phyloP scores from a whole-genome alignment of 768 basidiomycete genomes.

The Tricholoma terreum region DNA sequence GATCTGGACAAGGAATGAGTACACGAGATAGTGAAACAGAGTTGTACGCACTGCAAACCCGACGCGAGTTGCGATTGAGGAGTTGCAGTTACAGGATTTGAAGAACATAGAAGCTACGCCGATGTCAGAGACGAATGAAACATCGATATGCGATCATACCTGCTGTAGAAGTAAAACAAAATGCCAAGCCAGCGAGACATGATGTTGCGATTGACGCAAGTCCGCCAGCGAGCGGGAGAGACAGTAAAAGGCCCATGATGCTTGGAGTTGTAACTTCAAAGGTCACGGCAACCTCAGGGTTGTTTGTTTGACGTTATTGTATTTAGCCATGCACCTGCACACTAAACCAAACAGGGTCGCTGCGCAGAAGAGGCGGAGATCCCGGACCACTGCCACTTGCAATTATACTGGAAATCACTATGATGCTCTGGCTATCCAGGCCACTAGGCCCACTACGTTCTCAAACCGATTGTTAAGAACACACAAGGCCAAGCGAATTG shows the following conservation, averaged over 20 bases:
- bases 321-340: no score
- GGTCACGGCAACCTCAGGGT: no score
- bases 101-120: constrained; percentile 86
- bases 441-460: no score
- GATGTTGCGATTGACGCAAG: constrained; percentile 75
- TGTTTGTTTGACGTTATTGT: no score
- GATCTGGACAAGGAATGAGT: constrained; percentile 46
- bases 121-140: constrained; percentile 7
- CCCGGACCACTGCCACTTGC: no score
- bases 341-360: no score
- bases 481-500: no score
- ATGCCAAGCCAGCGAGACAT: constrained; percentile 78
- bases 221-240: constrained; percentile 66
- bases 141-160: constrained; percentile 41
- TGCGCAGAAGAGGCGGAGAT: no score
- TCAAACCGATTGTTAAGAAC: no score
- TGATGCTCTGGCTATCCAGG: no score
- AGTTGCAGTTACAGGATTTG: constrained; percentile 99
- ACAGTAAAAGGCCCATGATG: constrained; percentile 70
- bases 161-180: constrained; percentile 84
- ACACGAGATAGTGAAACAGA: background rate
- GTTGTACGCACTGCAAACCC: constrained; percentile 76
- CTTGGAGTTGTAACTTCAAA: constrained; percentile 1
- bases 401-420: no score
- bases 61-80: constrained; percentile 94